phyloP scores from a whole-genome alignment of 2,329 filamentous ascomycete species.

The Epichloe scottii region DNA sequence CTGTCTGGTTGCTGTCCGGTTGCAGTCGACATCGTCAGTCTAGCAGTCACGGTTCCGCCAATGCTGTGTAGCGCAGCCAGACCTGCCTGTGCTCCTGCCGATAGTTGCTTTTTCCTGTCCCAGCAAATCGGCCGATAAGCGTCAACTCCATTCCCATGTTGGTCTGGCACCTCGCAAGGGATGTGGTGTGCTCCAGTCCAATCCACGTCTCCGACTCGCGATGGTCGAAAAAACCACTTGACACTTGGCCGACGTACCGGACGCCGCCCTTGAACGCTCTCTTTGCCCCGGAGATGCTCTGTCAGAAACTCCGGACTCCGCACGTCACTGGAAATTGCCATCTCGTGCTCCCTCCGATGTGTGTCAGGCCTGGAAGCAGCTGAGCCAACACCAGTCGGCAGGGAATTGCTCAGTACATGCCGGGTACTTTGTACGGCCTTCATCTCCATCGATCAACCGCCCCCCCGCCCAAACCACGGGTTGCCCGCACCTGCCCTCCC shows the following conservation, averaged over 20 bases:
- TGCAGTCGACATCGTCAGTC: too few relatives aligned
- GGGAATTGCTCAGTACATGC: not conserved
- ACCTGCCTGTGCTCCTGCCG: not conserved
- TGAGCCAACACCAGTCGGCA: too few relatives aligned
- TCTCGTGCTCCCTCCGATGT: not conserved
- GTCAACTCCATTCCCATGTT: too few relatives aligned
- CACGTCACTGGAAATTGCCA: not conserved
- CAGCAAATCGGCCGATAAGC: not conserved
- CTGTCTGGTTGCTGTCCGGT: too few relatives aligned
- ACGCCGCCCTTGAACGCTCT: not conserved
- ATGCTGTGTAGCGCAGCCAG: too few relatives aligned
- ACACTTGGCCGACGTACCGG: not conserved
- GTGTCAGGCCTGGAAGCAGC: not conserved
- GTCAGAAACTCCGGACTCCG: too few relatives aligned
- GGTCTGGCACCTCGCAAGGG: too few relatives aligned
- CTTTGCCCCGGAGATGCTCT: too few relatives aligned
- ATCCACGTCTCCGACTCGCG: too few relatives aligned
- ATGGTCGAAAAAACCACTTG: not conserved
- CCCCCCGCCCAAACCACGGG: not conserved
- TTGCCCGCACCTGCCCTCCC: conserved; percentile 1
- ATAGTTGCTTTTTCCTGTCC: not conserved
- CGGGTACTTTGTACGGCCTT: not conserved
- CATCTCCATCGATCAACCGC: too few relatives aligned
- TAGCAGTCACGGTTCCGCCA: not conserved
- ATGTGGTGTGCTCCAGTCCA: too few relatives aligned